These are phyloP conservation scores for Kalmusia sp. DNA, from an alignment of 2,329 filamentous ascomycete species.

Conservation along the genomic window DNA sequence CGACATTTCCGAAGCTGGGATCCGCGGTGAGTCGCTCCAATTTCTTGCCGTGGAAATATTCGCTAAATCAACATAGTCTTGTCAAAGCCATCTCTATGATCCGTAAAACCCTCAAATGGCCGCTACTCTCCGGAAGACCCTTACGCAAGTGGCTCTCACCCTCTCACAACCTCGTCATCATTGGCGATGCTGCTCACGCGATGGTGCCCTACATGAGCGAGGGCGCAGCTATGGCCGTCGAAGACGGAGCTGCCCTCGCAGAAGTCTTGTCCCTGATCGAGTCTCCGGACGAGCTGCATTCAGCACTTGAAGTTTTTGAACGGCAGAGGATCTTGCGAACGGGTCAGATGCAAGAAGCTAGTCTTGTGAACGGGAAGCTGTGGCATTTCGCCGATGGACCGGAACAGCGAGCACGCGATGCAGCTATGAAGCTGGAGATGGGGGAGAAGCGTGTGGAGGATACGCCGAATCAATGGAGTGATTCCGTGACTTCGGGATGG, in stretches of 20 bases:
- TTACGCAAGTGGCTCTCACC: conserved; percentile 21
- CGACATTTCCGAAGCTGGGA: conserved; percentile 67
- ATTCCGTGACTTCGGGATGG: conserved; percentile 55
- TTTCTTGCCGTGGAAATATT: no score
- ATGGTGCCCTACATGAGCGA: conserved; percentile 31
- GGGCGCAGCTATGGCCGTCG: conserved; percentile 68
- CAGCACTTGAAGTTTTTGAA: conserved; percentile 50
- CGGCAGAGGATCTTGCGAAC: conserved; percentile 29
- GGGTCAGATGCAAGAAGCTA: conserved; percentile 18
- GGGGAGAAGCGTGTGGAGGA: conserved; percentile 46
- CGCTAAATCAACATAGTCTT: conserved; percentile 18
- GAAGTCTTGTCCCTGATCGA: conserved; percentile 36
- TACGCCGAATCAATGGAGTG: conserved; percentile 58
- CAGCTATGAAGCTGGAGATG: conserved; percentile 37
- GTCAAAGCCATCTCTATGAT: conserved; percentile 37
- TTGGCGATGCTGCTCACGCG: conserved; percentile 30
- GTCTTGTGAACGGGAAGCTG: conserved; percentile 51
- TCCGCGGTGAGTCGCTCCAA: conserved; percentile 53
- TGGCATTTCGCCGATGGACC: conserved; percentile 48
- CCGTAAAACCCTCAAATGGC: conserved; percentile 26
- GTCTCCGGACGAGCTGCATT: conserved; percentile 29
- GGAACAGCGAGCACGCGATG: conserved; percentile 20
- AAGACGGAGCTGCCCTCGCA: conserved; percentile 70
- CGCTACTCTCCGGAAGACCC: conserved; percentile 19
- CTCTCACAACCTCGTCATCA: conserved; percentile 18